phyloP scores from a whole-genome alignment of 2,329 filamentous ascomycete genomes.

The Aspergillus sp. region DNA sequence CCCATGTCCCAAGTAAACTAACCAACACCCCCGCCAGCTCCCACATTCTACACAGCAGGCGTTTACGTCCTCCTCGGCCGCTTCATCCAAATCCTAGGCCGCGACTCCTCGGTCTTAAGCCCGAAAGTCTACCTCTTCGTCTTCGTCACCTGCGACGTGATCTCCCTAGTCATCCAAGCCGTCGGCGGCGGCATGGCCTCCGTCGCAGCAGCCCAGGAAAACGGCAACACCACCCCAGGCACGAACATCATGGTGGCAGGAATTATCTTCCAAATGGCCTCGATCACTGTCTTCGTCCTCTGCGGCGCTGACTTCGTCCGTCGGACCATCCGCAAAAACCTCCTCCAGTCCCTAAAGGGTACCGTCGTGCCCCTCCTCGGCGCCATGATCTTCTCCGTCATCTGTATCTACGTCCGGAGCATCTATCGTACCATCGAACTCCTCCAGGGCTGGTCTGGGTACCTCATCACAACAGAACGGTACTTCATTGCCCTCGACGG shows the following conservation, averaged over 20 bases:
- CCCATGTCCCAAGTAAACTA: neutral
- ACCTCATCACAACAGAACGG: slow-evolving; percentile 51
- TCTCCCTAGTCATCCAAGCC: slow-evolving; percentile 58
- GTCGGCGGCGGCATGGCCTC: slow-evolving; percentile 55
- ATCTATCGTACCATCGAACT: slow-evolving; percentile 54
- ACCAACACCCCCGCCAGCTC: slow-evolving; percentile 27
- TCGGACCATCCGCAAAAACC: slow-evolving; percentile 29
- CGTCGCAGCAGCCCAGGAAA: slow-evolving; percentile 41
- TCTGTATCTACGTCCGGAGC: slow-evolving; percentile 49
- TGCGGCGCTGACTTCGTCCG: slow-evolving; percentile 50
- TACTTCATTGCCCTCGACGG: slow-evolving; percentile 54
- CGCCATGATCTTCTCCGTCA: slow-evolving; percentile 44
- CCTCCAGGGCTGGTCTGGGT: slow-evolving; percentile 51
- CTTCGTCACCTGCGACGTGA: slow-evolving; percentile 54
- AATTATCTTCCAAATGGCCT: slow-evolving; percentile 59
- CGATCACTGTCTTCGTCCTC: slow-evolving; percentile 54
- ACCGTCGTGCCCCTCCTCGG: slow-evolving; percentile 32
- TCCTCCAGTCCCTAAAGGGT: slow-evolving; percentile 26
- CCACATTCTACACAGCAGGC: slow-evolving; percentile 53
- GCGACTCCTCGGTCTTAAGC: slow-evolving; percentile 43
- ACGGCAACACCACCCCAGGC: slow-evolving; percentile 49
- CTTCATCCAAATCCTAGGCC: slow-evolving; percentile 48
- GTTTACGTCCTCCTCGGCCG: slow-evolving; percentile 52
- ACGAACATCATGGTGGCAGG: slow-evolving; percentile 55
- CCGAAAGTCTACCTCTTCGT: slow-evolving; percentile 49